Evolutionary conservation across 768 basidiomycete genomes (phyloP).

Genomic region (Lactarius akahatsu): DNA sequence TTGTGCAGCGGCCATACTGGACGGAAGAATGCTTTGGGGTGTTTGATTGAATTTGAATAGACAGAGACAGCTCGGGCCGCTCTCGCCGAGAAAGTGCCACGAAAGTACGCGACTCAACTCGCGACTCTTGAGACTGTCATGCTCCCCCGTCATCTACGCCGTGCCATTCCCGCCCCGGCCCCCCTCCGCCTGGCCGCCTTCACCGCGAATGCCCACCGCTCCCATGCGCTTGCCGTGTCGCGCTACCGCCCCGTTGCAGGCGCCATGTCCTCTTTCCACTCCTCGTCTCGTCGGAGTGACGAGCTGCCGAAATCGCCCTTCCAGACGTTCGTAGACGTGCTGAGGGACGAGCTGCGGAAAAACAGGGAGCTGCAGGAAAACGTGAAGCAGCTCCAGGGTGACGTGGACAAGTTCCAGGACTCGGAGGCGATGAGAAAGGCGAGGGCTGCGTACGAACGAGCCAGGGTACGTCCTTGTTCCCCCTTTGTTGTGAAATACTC

Average conservation of each 20-base stretch:
- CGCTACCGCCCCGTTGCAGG: conserved; percentile 35
- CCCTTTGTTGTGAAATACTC: not conserved
- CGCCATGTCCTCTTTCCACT: conserved; percentile 49
- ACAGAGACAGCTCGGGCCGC: not conserved
- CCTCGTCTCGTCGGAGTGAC: conserved; percentile 57
- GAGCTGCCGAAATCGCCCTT: conserved; percentile 90
- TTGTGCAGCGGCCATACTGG: not conserved
- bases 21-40: not conserved
- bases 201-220: conserved; percentile 29
- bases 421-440: conserved; percentile 94
- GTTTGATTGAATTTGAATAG: too few relatives aligned
- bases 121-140: conserved; percentile 31
- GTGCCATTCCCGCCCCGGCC: conserved; percentile 37
- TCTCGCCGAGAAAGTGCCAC: not conserved
- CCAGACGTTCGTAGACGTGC: conserved; percentile 92
- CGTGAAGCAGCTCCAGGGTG: conserved; percentile 95
- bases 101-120: not conserved
- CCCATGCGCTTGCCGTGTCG: conserved; percentile 32
- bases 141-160: conserved; percentile 50
- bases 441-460: conserved; percentile 88
- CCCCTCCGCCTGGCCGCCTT: conserved; percentile 33
- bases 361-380: conserved; percentile 95
- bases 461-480: conserved; percentile 64
- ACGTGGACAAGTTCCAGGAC: conserved; percentile 96
- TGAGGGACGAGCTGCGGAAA: conserved; percentile 90